Base-by-base conservation (phyloP, 169 alveolate genomes). In the Eimeria acervulina region DNA sequence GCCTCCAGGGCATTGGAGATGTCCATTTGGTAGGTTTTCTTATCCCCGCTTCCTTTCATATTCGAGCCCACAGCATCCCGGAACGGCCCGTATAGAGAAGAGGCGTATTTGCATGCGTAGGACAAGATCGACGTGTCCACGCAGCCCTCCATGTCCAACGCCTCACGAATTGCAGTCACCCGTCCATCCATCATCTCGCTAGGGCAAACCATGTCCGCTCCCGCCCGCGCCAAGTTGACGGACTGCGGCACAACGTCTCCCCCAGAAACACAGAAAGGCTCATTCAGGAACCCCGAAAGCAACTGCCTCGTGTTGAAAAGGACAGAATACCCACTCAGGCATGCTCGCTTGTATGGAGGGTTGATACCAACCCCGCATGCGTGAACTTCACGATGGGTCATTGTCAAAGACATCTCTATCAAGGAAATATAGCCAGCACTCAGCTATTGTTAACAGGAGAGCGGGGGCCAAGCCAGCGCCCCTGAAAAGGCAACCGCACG, bases 171-270 rank as follows among this genome's bases (percentile, higher is more conserved):
- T 72, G 97, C 97, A 5, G 95, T 97, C 76, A 98, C 97, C 93
- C 99, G 97, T 31, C 98, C 97, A 70, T 98, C 99, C 99, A 98
- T 98, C 98, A 98, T 97, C 94, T 98, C 99, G 92, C 98, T 97
- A 36, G 99, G 99, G 55, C 98, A 97, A 13, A 98, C 98, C 70
- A 98, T 97, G 76, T 98, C 98, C 52, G 98, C 98, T 42, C 99
- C 99, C 51, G 97, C 95, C 80, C 97, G 84, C 28, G 98, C 98
- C 95, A 97, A 96, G 38, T 97, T 93, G 47, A 97, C 85, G 42
- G 98, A 97, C 96, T 97, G 83, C 31, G 42, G 66, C 83, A 44
- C 55, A 47, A 52, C 42, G 59, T 3, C 59, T 66, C 93, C 31
- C 55, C 31, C 55, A 40, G 51, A 81, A 42, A 47, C 63, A 36